These are phyloP conservation scores for Candida andamanensis DNA, from an alignment of 805 yeast genomes.

Conservation along the genomic window DNA sequence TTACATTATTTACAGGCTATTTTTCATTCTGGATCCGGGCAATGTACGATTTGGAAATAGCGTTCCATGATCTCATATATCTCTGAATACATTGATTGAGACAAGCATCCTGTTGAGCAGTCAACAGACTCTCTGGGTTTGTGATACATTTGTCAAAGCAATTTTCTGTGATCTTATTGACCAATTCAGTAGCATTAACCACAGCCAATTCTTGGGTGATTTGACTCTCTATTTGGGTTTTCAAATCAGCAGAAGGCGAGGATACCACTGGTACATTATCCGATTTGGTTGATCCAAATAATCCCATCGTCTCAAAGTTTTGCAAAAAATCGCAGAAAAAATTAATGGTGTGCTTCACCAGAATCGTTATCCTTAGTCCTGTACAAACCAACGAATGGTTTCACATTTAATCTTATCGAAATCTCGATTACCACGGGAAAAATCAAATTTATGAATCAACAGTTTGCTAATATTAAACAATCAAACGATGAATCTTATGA, in stretches of 20 bases:
- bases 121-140: constrained; percentile 50
- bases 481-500: no score
- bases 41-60: constrained; percentile 72
- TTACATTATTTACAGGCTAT: constrained; percentile 23
- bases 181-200: constrained; percentile 87
- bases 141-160: constrained; percentile 77
- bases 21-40: constrained; percentile 53
- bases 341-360: no score
- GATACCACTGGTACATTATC: constrained; percentile 3
- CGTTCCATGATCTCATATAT: constrained; percentile 89
- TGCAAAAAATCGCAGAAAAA: no score
- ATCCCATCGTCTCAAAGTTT: constrained; percentile 22
- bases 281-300: constrained; percentile 19
- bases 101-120: constrained; percentile 57
- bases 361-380: no score
- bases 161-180: constrained; percentile 77
- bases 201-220: constrained; percentile 80
- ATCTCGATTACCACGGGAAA: no score
- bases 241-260: constrained; percentile 38
- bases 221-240: constrained; percentile 61
- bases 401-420: no score
- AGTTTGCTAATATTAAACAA: no score
- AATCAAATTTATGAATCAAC: no score
- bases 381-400: no score
- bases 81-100: constrained; percentile 75